phyloP scores from a whole-genome alignment of 208 protist species.

The Trichomonas tenax region DNA sequence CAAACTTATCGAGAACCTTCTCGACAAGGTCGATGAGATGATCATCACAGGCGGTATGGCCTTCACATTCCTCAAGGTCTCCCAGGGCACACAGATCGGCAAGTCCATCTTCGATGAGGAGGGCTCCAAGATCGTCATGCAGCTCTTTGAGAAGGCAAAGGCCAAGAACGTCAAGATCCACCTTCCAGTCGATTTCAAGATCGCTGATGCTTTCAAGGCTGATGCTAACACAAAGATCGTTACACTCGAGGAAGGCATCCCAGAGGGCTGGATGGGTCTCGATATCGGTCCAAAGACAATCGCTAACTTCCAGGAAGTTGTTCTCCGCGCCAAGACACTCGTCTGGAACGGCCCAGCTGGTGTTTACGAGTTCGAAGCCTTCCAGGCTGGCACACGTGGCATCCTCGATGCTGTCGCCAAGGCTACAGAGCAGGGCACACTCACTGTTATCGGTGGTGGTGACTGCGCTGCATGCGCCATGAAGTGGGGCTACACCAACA shows the following conservation, averaged over 20 bases:
- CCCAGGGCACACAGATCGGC: too few relatives aligned
- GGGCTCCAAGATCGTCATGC: constrained; percentile 42
- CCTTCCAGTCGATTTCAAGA: constrained; percentile 57
- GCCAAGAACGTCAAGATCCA: constrained; percentile 78
- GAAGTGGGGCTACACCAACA: constrained; percentile 35
- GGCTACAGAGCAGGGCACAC: constrained; percentile 26
- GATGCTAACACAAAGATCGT: constrained; percentile 29
- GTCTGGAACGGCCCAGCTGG: constrained; percentile 48
- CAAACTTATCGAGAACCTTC: constrained; percentile 89
- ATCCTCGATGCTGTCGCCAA: constrained; percentile 31
- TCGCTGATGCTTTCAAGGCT: constrained; percentile 27
- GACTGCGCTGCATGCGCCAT: constrained; percentile 30
- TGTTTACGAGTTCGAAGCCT: constrained; percentile 42
- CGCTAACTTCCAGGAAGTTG: constrained; percentile 26
- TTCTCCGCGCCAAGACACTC: constrained; percentile 34
- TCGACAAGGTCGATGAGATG: constrained; percentile 85
- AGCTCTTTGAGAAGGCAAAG: constrained; percentile 39
- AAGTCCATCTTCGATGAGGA: constrained; percentile 48
- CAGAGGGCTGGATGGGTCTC: constrained; percentile 50
- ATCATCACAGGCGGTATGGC: too few relatives aligned
- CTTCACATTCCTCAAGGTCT: too few relatives aligned
- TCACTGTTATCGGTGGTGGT: constrained; percentile 43
- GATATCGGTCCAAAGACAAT: constrained; percentile 48
- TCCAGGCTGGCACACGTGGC: constrained; percentile 36
- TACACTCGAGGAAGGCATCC: constrained; percentile 37